phyloP scores from a whole-genome alignment of 1,139 yeast genomes.

The Hyphopichia pseudoburtonii region DNA sequence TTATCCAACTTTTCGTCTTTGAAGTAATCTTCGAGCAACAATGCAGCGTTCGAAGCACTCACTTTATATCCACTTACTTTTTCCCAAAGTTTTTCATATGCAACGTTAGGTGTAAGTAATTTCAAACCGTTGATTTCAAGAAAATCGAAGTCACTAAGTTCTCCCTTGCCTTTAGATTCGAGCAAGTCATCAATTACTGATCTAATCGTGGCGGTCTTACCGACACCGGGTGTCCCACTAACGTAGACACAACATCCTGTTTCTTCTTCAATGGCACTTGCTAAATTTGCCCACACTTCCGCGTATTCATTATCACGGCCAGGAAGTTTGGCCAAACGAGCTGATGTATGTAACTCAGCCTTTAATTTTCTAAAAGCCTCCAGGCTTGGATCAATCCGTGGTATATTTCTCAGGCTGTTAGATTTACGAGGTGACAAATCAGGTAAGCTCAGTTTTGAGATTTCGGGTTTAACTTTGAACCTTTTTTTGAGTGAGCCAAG shows the following conservation, averaged over 20 bases:
- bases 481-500: conserved; percentile 30
- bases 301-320: conserved; percentile 87
- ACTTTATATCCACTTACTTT: conserved; percentile 64
- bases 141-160: conserved; percentile 61
- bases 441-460: conserved; percentile 22
- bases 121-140: conserved; percentile 91
- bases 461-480: conserved; percentile 26
- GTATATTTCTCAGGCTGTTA: too few species aligned
- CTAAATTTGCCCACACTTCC: conserved; percentile 69
- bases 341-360: conserved; percentile 62
- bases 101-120: conserved; percentile 76
- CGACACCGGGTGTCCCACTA: conserved; percentile 98
- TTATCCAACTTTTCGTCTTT: conserved; percentile 18
- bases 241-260: conserved; percentile 86
- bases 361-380: conserved; percentile 55
- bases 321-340: conserved; percentile 67
- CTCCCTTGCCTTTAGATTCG: conserved; percentile 43
- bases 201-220: conserved; percentile 90
- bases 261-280: conserved; percentile 67
- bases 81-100: conserved; percentile 84
- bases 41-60: conserved; percentile 61
- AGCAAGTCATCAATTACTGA: conserved; percentile 76
- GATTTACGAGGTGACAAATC: conserved; percentile 24
- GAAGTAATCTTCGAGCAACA: conserved; percentile 38
- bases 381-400: conserved; percentile 27